Evolutionary conservation across 2,329 filamentous ascomycete species (phyloP).

Genomic region (Trichoderma koningiopsis): DNA sequence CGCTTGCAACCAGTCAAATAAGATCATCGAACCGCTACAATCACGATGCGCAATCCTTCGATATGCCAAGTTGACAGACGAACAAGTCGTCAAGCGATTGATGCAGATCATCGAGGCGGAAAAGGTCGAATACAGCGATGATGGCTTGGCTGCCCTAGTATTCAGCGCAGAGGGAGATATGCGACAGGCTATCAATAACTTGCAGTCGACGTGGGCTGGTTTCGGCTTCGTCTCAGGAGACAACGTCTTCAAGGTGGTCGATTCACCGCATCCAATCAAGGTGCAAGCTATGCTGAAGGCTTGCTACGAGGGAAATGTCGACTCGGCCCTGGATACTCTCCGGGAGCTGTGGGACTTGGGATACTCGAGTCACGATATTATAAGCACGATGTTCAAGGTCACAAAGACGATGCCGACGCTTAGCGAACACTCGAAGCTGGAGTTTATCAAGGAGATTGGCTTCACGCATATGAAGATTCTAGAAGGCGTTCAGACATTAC

Average conservation of each 20-base stretch:
- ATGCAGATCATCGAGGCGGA: conserved; percentile 93
- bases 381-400: conserved; percentile 98
- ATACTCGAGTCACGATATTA: conserved; percentile 98
- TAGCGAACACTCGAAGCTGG: conserved; percentile 91
- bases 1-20: conserved; percentile 98
- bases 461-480: conserved; percentile 99
- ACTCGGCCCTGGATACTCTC: conserved; percentile 80
- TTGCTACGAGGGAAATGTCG: conserved; percentile 89
- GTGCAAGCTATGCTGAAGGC: conserved; percentile 98
- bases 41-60: conserved; percentile 94
- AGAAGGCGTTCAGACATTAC: conserved; percentile 93
- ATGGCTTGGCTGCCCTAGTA: conserved; percentile 91
- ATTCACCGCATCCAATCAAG: conserved; percentile 96
- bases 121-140: conserved; percentile 85
- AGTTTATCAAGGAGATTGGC: conserved; percentile 98
- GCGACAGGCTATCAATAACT: conserved; percentile 97
- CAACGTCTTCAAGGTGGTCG: conserved; percentile 97
- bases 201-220: conserved; percentile 89
- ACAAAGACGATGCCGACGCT: conserved; percentile 93
- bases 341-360: conserved; percentile 93
- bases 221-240: conserved; percentile 97
- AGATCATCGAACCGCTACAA: conserved; percentile 98
- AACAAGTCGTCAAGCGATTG: conserved; percentile 86
- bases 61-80: conserved; percentile 89
- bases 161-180: conserved; percentile 98